Evolutionary conservation across 352 stramenopile genomes (phyloP).

Genomic region (Pythium brassicae): DNA sequence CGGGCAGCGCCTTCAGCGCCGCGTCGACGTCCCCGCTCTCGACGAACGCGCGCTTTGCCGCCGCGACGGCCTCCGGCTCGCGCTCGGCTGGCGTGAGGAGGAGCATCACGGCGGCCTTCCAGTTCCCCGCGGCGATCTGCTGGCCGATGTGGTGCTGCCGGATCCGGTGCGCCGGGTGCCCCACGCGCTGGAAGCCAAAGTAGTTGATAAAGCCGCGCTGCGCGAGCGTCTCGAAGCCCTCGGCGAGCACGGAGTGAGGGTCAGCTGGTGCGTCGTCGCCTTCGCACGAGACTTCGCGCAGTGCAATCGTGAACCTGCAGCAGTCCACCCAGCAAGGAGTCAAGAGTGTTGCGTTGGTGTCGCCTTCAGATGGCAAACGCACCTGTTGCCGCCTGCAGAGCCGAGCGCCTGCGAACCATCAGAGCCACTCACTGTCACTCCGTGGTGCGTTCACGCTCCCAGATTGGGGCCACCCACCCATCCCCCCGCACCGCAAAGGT

Average conservation of each 20-base stretch:
- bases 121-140: constrained; percentile 59
- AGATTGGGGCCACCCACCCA: no score
- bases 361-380: no score
- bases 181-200: constrained; percentile 80
- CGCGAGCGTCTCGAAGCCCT: constrained; percentile 25
- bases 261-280: no score
- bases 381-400: constrained; percentile 49
- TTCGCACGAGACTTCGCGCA: constrained; percentile 30
- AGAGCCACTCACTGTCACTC: background rate
- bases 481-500: no score
- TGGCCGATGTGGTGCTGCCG: constrained; percentile 69
- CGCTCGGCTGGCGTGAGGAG: constrained; percentile 35
- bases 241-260: constrained; percentile 16
- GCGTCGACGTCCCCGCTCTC: constrained; percentile 43
- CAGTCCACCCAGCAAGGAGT: background rate
- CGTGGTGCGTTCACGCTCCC: background rate
- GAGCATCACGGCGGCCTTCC: constrained; percentile 39
- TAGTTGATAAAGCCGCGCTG: constrained; percentile 69
- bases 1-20: constrained; percentile 50
- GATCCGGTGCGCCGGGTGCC: constrained; percentile 32
- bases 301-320: constrained; percentile 44
- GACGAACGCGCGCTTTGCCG: constrained; percentile 45
- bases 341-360: no score
- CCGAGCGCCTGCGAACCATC: constrained; percentile 31
- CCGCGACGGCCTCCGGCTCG: constrained; percentile 26